Evolutionary conservation across 371 early-diverging fungal genomes (phyloP).

Genomic region (Actinomortierella ambigua): DNA sequence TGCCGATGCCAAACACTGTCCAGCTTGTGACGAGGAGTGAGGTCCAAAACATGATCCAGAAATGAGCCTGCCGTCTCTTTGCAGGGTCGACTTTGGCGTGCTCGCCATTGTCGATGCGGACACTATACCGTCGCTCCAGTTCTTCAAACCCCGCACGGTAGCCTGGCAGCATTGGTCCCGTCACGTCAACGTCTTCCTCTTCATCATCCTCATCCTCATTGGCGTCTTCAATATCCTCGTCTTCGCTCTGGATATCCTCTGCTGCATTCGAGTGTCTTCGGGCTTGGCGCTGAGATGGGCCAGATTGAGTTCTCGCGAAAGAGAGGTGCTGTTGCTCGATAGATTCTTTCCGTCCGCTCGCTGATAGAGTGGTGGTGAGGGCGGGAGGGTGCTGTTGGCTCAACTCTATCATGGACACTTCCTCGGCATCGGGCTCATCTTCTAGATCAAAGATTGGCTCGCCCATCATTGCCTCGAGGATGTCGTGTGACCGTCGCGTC

Average conservation of each 20-base stretch:
- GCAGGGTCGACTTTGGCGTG: slow-evolving; percentile 21
- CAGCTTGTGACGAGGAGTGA: slow-evolving; percentile 30
- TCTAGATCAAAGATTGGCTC: slow-evolving; percentile 38
- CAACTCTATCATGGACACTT: slow-evolving; percentile 35
- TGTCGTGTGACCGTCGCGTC: slow-evolving; percentile 10
- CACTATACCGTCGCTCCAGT: slow-evolving; percentile 15
- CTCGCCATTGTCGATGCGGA: slow-evolving; percentile 41
- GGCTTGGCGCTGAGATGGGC: no score
- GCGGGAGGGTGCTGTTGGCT: not conserved
- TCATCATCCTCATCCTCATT: not conserved
- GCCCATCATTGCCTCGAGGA: slow-evolving; percentile 30
- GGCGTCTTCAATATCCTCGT: slow-evolving; percentile 3
- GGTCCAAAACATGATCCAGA: slow-evolving; percentile 40
- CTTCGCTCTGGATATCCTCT: not conserved
- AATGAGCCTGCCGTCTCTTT: slow-evolving; percentile 36
- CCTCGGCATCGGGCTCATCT: slow-evolving; percentile 41
- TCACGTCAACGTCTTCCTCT: slow-evolving; percentile 1
- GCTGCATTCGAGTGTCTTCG: no score
- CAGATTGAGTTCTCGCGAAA: no score
- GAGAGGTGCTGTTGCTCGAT: no score
- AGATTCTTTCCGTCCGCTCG: no score
- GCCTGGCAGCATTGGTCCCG: not conserved
- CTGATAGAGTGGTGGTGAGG: no score
- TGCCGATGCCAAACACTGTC: slow-evolving; percentile 35
- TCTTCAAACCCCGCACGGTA: no score